phyloP scores from a whole-genome alignment of 2,329 filamentous ascomycete genomes.

The Boeremia exigua region DNA sequence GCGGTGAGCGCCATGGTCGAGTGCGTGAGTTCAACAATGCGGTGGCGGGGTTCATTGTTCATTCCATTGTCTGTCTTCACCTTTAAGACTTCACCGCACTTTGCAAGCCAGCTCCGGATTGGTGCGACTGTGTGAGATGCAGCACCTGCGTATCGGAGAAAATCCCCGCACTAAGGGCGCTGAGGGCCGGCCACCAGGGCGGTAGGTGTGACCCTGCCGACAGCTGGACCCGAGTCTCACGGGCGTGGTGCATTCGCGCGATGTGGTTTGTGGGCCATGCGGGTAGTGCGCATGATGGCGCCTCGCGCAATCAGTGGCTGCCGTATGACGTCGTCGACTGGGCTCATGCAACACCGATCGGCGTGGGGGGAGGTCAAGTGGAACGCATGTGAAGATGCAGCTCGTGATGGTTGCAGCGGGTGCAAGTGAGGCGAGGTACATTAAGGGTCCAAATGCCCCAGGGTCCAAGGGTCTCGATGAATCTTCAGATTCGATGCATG shows the following conservation, averaged over 20 bases:
- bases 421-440: constrained; percentile 9
- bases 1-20: constrained; percentile 12
- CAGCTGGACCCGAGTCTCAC: constrained; percentile 8
- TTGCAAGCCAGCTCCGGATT: constrained; percentile 10
- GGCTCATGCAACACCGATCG: constrained; percentile 7
- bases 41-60: constrained; percentile 17
- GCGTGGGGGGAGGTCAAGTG: constrained; percentile 3
- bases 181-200: constrained; percentile 6
- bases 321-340: constrained; percentile 12
- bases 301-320: constrained; percentile 6
- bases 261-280: constrained; percentile 13
- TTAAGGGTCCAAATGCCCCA: constrained; percentile 4
- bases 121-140: constrained; percentile 10
- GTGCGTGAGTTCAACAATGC: constrained; percentile 12
- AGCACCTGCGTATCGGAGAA: constrained; percentile 8
- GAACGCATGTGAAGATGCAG: constrained; percentile 12
- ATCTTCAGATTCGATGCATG: not conserved
- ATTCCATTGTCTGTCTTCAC: constrained; percentile 16
- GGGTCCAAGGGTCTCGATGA: not conserved
- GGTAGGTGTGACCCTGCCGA: constrained; percentile 7
- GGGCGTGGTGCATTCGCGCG: constrained; percentile 7
- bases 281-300: constrained; percentile 11
- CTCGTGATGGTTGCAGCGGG: constrained; percentile 1
- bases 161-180: constrained; percentile 5
- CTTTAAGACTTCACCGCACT: constrained; percentile 16